Percentiles rank a stretch among this genome's conserved stretches.
phyloP scores from a whole-genome alignment of 805 yeast genomes.

The Metschnikowia peoriensis region DNA sequence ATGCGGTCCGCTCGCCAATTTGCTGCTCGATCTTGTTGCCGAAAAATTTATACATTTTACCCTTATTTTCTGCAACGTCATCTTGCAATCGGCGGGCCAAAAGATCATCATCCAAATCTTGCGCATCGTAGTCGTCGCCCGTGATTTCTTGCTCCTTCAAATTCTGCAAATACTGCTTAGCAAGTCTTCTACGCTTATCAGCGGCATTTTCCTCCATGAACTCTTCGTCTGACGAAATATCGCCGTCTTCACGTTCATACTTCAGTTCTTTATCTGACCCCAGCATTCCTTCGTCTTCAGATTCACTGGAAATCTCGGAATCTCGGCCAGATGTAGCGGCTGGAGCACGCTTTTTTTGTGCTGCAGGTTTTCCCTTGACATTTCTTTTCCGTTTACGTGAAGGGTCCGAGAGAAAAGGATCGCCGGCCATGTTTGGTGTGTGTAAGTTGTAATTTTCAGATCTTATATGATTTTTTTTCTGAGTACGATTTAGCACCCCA shows the following conservation, averaged over 20 bases:
- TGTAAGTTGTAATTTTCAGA: not conserved
- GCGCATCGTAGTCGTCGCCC: conserved; percentile 74
- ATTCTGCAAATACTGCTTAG: conserved; percentile 86
- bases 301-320: conserved; percentile 52
- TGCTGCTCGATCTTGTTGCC: conserved; percentile 49
- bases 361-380: conserved; percentile 17
- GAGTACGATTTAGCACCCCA: not conserved
- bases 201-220: conserved; percentile 77
- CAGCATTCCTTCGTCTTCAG: conserved; percentile 27
- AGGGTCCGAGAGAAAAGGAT: conserved; percentile 64
- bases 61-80: conserved; percentile 89
- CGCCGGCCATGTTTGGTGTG: conserved; percentile 45
- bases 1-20: conserved; percentile 32
- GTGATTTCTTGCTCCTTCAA: conserved; percentile 55
- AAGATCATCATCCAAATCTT: conserved; percentile 85
- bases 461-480: not conserved
- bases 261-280: conserved; percentile 20
- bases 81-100: conserved; percentile 74
- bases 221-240: conserved; percentile 66
- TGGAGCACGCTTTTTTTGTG: conserved; percentile 17
- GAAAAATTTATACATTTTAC: conserved; percentile 70
- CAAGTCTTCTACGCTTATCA: conserved; percentile 90
- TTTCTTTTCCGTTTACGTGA: conserved; percentile 48
- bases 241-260: conserved; percentile 18
- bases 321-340: conserved; percentile 27